A percentile compares a stretch with the other conserved stretches of the same genome.
Evolutionary conservation across 1,284 basidiomycete genomes (phyloP).

Genomic region (Mycena sp.): DNA sequence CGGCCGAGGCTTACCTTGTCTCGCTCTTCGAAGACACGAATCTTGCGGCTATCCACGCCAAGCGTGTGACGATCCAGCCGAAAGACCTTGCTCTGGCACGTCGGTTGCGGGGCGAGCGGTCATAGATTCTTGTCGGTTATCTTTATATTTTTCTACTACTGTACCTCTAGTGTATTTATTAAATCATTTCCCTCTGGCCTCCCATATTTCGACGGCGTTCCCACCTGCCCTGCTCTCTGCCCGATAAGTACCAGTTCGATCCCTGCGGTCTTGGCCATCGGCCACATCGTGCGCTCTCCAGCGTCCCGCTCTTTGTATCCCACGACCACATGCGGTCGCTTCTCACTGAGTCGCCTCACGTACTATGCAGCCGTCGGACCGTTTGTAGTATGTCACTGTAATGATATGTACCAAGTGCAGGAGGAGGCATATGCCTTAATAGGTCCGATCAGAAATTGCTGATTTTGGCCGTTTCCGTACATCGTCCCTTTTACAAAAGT

Average conservation of each 20-base stretch:
- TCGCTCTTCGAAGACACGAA: constrained; percentile 89
- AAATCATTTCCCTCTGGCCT: neutral
- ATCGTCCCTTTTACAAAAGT: no score
- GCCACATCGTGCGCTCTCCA: constrained; percentile 79
- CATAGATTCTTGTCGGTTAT: constrained; percentile 46
- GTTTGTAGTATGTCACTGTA: no score
- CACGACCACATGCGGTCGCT: constrained; percentile 67
- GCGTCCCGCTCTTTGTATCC: constrained; percentile 87
- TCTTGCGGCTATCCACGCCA: constrained; percentile 86
- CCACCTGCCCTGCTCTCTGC: constrained; percentile 64
- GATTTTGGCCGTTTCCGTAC: no score
- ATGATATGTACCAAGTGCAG: no score
- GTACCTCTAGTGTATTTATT: constrained; percentile 37
- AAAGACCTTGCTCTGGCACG: constrained; percentile 85
- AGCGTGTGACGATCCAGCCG: constrained; percentile 85
- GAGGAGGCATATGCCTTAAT: no score
- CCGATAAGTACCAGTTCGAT: constrained; percentile 66
- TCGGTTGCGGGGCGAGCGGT: constrained; percentile 80
- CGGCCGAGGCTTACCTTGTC: constrained; percentile 92
- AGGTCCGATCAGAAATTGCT: no score
- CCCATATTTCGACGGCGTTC: constrained; percentile 79
- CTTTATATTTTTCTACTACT: constrained; percentile 31
- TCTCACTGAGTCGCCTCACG: no score
- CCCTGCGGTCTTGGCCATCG: constrained; percentile 58
- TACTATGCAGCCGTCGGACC: no score